These are phyloP conservation scores for Paspalum notatum DNA, from an alignment of 176 grass and related monocot genomes.

Conservation along the genomic window DNA sequence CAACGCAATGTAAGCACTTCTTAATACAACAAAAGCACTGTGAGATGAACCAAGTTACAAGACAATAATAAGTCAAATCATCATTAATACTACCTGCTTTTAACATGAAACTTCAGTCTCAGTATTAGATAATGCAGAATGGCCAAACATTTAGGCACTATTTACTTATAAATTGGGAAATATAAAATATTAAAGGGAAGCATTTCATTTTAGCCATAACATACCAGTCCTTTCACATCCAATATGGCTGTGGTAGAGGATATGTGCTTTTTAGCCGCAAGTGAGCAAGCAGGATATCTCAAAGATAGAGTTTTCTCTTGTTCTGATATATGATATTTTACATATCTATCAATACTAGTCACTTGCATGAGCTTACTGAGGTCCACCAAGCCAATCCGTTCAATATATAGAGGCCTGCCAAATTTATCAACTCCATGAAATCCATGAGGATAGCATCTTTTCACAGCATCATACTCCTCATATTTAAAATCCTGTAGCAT, in stretches of 20 bases:
- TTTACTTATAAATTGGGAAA: slow-evolving; percentile 31
- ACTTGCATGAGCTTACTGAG: slow-evolving; percentile 64
- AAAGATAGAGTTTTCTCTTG: slow-evolving; percentile 89
- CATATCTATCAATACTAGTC: slow-evolving; percentile 71
- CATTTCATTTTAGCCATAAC: slow-evolving; percentile 37
- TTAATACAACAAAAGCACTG: slow-evolving; percentile 21
- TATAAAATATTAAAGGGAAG: slow-evolving; percentile 22
- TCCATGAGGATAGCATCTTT: slow-evolving; percentile 88
- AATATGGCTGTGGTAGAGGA: slow-evolving; percentile 82
- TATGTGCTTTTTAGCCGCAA: slow-evolving; percentile 75
- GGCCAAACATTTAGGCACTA: slow-evolving; percentile 31
- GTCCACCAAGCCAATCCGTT: slow-evolving; percentile 77
- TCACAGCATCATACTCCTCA: slow-evolving; percentile 79
- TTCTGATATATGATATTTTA: slow-evolving; percentile 93
- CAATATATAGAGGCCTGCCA: slow-evolving; percentile 88
- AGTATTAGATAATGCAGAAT: slow-evolving; percentile 29
- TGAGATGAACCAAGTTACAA: slow-evolving; percentile 32
- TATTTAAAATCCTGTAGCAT: slow-evolving; percentile 84
- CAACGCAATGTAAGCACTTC: not conserved
- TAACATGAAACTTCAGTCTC: slow-evolving; percentile 19
- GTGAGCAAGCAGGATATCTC: slow-evolving; percentile 87
- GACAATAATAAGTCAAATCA: slow-evolving; percentile 15
- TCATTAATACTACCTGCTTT: slow-evolving; percentile 27
- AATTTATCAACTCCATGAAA: slow-evolving; percentile 94
- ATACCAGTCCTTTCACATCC: slow-evolving; percentile 87